phyloP scores from a whole-genome alignment of 2,329 filamentous ascomycete genomes.

The Fusarium sarcochroum region DNA sequence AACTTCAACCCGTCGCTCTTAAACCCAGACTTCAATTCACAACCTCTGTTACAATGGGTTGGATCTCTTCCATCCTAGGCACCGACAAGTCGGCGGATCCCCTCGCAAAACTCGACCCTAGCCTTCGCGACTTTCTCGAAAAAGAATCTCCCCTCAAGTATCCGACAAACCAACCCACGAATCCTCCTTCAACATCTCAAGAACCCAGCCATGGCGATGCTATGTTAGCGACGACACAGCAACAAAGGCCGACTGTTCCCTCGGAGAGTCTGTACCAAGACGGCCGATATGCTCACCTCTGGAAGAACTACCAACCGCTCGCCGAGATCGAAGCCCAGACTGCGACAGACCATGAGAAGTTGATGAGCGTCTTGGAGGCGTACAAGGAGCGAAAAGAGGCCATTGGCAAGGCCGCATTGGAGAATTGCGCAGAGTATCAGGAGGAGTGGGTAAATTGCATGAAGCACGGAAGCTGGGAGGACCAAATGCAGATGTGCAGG shows the following conservation, averaged over 20 bases:
- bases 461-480: slow-evolving; percentile 75
- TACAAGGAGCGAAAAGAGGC: slow-evolving; percentile 86
- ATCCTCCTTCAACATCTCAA: slow-evolving; percentile 18
- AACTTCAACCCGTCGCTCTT: neutral
- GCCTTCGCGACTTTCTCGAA: slow-evolving; percentile 86
- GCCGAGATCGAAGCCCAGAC: slow-evolving; percentile 76
- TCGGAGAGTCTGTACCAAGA: slow-evolving; percentile 69
- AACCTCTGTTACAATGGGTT: slow-evolving; percentile 63
- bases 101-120: slow-evolving; percentile 82
- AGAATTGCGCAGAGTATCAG: slow-evolving; percentile 94
- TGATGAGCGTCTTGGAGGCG: slow-evolving; percentile 83
- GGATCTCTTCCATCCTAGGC: slow-evolving; percentile 68
- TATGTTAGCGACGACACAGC: slow-evolving; percentile 34
- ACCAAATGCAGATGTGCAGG: slow-evolving; percentile 84
- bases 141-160: slow-evolving; percentile 85
- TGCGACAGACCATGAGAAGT: slow-evolving; percentile 83
- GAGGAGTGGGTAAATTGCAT: slow-evolving; percentile 88
- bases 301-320: slow-evolving; percentile 89
- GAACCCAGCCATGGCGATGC: slow-evolving; percentile 23
- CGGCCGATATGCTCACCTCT: slow-evolving; percentile 84
- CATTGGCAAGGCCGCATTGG: slow-evolving; percentile 85
- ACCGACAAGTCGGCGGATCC: slow-evolving; percentile 67
- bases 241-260: slow-evolving; percentile 56
- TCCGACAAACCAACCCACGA: slow-evolving; percentile 51
- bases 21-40: neutral